Evolutionary conservation across 306 rosid genomes (phyloP), one percentile per base, ranked within the genome.

Genomic region (Trichosanthes truncata): DNA sequence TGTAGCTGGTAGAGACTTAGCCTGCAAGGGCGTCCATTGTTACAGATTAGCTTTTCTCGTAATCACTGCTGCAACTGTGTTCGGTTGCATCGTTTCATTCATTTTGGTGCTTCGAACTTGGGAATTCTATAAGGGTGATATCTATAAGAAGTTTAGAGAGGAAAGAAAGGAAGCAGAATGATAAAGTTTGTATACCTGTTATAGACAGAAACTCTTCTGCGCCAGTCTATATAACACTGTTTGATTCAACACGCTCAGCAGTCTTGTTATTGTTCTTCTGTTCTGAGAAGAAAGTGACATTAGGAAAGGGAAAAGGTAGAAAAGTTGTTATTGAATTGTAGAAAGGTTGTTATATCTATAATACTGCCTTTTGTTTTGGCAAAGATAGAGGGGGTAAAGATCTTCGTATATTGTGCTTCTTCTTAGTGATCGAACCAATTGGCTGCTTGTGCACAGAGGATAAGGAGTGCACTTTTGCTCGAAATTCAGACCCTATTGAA

Each of bases 51-150:
- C 76, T 69, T 69, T 69, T 21, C 55, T 69, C 11, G 43, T 69
- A 4, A 69, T 69, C 20, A 43, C 55, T 69, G 76, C 76, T 43
- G 55, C 76, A 21, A 69, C 76, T 14, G 35, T 69, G 55, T 69
- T 69, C 3, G 55, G 76, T 23, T 40, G 76, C 7, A 0, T 43
- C 2, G 76, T 69, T 23, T 69, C 76, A 0, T 69, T 69, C 76
- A 23, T 43, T 69, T 69, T 69, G 76, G 76, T 69, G 36, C 76
- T 69, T 21, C 33, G 76, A 14, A 69, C 76, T 21, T 69, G 76
- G 55, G 18, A 69, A 43, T 67, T 67, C 31, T 67, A 67, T 20
- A 67, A 67, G 74, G 74, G 49, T 20, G 74, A 66, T 38, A 66
- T 69, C 76, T 69, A 69, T 43, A 69, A 69, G 53, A 69, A 41